Conservation (phyloP, 1,284 basidiomycete species). For the Leccinum fallax region DNA sequence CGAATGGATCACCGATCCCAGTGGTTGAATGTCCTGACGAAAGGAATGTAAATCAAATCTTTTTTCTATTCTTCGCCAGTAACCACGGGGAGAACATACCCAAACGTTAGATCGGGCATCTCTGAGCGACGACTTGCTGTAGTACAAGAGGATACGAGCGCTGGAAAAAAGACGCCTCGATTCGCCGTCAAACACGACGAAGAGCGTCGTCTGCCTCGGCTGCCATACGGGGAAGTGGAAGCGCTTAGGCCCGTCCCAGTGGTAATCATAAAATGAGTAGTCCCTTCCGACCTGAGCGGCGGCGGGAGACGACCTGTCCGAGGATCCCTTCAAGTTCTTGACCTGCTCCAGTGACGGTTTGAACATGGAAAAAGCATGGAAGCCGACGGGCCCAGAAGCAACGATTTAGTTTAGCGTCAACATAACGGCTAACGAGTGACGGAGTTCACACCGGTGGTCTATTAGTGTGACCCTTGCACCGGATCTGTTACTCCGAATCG, state of each 20-base stretch:
- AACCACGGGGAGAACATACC: conserved; percentile 12
- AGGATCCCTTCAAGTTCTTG: no score
- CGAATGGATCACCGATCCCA: conserved; percentile 15
- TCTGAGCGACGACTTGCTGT: conserved; percentile 4
- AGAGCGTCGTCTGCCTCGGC: conserved; percentile 29
- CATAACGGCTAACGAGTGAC: no score
- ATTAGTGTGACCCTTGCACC: no score
- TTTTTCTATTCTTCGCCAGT: background rate
- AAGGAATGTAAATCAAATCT: background rate
- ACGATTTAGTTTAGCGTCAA: no score
- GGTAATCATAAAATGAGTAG: conserved; percentile 25
- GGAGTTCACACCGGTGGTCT: background rate
- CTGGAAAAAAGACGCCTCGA: conserved; percentile 26
- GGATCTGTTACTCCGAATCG: no score
- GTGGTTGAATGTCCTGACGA: conserved; percentile 23
- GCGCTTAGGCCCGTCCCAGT: conserved; percentile 32
- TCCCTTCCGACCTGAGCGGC: background rate
- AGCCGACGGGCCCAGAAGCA: no score
- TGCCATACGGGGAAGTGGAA: conserved; percentile 27
- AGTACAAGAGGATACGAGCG: conserved; percentile 23
- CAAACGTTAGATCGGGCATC: conserved; percentile 18
- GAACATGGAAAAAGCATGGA: no score
- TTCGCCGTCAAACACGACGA: conserved; percentile 25
- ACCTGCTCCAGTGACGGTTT: no score
- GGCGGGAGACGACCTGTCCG: background rate